Base-by-base conservation (phyloP, 176 grass and related monocot genomes). In the Pontederia crassipes region DNA sequence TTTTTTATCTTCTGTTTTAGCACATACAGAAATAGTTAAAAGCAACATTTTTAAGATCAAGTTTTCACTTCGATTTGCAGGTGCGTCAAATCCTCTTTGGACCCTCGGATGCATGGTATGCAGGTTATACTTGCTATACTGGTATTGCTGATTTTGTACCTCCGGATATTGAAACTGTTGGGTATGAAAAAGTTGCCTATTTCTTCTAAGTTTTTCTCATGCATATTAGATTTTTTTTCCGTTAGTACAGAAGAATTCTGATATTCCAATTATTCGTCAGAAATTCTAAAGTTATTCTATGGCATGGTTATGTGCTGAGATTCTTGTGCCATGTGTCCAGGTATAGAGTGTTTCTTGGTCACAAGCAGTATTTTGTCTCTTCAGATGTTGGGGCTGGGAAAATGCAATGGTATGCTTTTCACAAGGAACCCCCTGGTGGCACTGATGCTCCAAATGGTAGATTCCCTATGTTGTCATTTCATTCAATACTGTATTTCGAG, bases 371-470 rank as follows among this genome's bases (percentile, higher is more conserved):
- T 82, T 97, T 97, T 20, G 93, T 97, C 35, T 97, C 93, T 45
- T 97, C 93, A 40, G 93, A 97, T 75, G 93, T 97, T 1, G 93
- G 93, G 59, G 93, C 55, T 70, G 93, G 93, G 45, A 97, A 97
- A 85, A 97, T 97, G 93, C 93, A 97, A 66, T 97, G 93, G 87
- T 97, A 97, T 78, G 93, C 79, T 61, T 97, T 97, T 78, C 81
- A 97, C 67, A 97, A 97, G 2, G 93, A 97, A 71, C 73, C 79
- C 51, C 75, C 93, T 81, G 87, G 84, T 66, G 87, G 93, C 52
- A 85, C 76, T 46, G 93, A 97, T 75, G 73, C 72, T 85, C 78
- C 78, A 80, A 97, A 91, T 72, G 83, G 84, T 97, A 86, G 72
- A 78, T 73, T 9, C 27, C 48, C 54, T 70, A 10, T 18, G 48